phyloP scores from a whole-genome alignment of 2,329 filamentous ascomycete genomes.

The Pseudopyricularia javanii region DNA sequence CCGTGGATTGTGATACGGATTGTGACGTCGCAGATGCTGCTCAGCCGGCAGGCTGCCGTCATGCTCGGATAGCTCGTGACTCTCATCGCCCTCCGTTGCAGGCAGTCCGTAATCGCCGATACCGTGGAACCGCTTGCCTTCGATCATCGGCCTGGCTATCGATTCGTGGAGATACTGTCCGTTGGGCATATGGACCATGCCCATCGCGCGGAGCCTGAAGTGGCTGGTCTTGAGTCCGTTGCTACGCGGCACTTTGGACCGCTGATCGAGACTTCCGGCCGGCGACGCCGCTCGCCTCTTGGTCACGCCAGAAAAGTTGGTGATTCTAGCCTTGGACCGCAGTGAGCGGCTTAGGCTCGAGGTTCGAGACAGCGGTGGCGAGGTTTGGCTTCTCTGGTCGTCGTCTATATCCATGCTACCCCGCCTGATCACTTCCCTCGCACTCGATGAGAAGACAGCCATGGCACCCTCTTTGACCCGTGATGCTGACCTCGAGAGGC shows the following conservation, averaged over 20 bases:
- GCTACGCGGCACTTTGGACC: neutral
- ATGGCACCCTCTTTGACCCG: neutral
- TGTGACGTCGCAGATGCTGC: neutral
- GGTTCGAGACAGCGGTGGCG: slow-evolving; percentile 6
- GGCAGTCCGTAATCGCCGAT: slow-evolving; percentile 23
- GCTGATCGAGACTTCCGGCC: neutral
- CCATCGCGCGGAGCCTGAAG: slow-evolving; percentile 36
- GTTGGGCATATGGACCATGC: slow-evolving; percentile 15
- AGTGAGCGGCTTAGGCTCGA: slow-evolving; percentile 11
- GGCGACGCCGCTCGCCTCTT: slow-evolving; percentile 2
- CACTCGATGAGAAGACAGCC: slow-evolving; percentile 2
- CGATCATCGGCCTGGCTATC: slow-evolving; percentile 27
- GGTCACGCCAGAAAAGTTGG: slow-evolving; percentile 10
- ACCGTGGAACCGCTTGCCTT: slow-evolving; percentile 25
- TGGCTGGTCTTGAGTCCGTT: slow-evolving; percentile 7
- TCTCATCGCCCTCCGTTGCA: slow-evolving; percentile 1
- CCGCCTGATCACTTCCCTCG: neutral
- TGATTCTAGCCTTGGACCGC: slow-evolving; percentile 5
- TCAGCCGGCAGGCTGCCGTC: neutral
- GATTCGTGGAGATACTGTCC: slow-evolving; percentile 29
- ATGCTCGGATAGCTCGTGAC: neutral
- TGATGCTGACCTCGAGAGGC: slow-evolving; percentile 1
- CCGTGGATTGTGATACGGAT: neutral
- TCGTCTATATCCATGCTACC: slow-evolving; percentile 1
- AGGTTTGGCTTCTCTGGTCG: slow-evolving; percentile 4